Evolutionary conservation across 257 asterid genomes (phyloP).

Genomic region (Salvia miltiorrhiza): DNA sequence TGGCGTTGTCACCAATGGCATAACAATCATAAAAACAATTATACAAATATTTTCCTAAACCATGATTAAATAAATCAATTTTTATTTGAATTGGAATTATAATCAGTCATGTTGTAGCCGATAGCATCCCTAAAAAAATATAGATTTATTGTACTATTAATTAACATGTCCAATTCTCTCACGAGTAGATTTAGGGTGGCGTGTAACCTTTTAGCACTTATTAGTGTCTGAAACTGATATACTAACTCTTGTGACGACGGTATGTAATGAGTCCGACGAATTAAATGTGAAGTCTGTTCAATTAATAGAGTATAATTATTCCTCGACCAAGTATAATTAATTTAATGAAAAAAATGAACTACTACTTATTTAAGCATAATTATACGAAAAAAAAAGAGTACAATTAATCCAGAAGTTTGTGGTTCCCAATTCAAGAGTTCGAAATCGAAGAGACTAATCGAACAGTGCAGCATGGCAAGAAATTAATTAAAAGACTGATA

Average conservation of each 20-base stretch:
- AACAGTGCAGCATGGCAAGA: slow-evolving; percentile 11
- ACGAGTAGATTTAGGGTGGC: too few relatives aligned
- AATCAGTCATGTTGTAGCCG: too few relatives aligned
- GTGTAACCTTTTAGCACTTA: too few relatives aligned
- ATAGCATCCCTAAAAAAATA: too few relatives aligned
- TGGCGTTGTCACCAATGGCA: too few relatives aligned
- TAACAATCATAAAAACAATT: too few relatives aligned
- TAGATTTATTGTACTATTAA: too few relatives aligned
- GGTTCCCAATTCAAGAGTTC: neutral
- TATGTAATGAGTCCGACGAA: neutral
- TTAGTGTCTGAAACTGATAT: neutral
- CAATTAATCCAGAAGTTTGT: neutral
- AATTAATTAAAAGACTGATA: neutral
- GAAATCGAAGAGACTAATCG: slow-evolving; percentile 18
- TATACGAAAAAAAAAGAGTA: neutral
- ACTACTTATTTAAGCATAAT: neutral
- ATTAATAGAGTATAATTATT: neutral
- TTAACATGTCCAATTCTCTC: too few relatives aligned
- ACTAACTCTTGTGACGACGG: neutral
- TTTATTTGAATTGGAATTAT: too few relatives aligned
- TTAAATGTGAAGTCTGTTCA: neutral
- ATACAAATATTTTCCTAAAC: too few relatives aligned
- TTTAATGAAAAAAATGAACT: neutral
- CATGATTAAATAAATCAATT: too few relatives aligned
- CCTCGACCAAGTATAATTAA: neutral